Evolutionary conservation across 2,329 filamentous ascomycete genomes (phyloP), one percentile per base, ranked within the genome.

Genomic region (Colletotrichum sp.): DNA sequence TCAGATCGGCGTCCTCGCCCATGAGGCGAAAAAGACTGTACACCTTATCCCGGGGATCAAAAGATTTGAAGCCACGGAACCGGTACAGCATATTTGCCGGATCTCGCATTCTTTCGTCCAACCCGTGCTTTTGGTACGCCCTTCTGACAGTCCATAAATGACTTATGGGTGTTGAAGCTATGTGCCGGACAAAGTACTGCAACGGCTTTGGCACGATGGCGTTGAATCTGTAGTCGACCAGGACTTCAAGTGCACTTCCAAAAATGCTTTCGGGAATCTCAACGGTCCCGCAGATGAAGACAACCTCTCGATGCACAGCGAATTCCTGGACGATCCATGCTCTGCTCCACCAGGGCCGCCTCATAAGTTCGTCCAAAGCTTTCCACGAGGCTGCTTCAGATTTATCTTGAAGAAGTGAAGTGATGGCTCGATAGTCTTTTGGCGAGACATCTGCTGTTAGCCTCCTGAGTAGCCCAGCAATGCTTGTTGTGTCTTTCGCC

Each of bases 401-500:
- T n/a, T n/a, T n/a, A 0, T 49, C 9, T 49, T 49, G 39, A n/a
- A 49, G 39, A 49, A 49, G 3, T 49, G 18, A n/a, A 0, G 39
- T 49, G 39, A n/a, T 49, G 0, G 39, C 39, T n/a, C 0, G 39
- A 49, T 49, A 49, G 1, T 49, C 39, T 12, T 49, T 49, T 12
- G 39, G 18, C 9, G 18, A 49, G 4, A n/a, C 9, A 49, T 49
- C 39, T 49, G 5, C 18, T 2, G 39, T 49, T 3, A 49, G 39
- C 18, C 18, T 49, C 0, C 0, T 21, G 5, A 49, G 18, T 0
- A 49, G 18, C 0, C 39, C 39, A 49, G 39, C 9, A 4, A 49
- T 21, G 39, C 9, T 12, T n/a, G 18, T n/a, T 12, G 18, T n/a
- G 39, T 1, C 39, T 49, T 0, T 49, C 9, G 39, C 9, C 6